These are phyloP conservation scores for Xanthoconium stramineum DNA, from an alignment of 768 basidiomycete species.

Conservation along the genomic window DNA sequence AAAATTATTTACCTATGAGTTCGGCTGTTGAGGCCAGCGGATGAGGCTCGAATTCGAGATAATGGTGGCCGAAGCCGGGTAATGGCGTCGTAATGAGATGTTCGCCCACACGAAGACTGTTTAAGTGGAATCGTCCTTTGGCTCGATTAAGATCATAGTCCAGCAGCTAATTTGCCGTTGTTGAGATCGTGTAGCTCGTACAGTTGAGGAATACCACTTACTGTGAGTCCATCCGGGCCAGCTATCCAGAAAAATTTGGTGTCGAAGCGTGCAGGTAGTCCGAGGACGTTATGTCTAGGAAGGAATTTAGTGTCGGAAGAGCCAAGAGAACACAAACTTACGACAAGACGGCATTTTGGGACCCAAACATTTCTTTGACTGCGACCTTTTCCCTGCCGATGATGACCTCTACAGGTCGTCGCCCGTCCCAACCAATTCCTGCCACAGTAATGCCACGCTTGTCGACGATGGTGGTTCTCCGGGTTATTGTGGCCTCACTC, in stretches of 20 bases:
- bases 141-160: conserved; percentile 49
- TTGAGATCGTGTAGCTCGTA: conserved; percentile 5
- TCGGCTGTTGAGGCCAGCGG: conserved; percentile 48
- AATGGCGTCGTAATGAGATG: conserved; percentile 49
- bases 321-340: conserved; percentile 26
- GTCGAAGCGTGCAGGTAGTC: conserved; percentile 60
- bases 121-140: conserved; percentile 51
- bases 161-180: conserved; percentile 38
- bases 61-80: conserved; percentile 52
- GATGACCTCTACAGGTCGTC: conserved; percentile 47
- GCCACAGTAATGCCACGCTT: conserved; percentile 41
- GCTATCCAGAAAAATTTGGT: conserved; percentile 60
- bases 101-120: conserved; percentile 43
- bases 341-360: conserved; percentile 53
- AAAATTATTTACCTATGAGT: conserved; percentile 41
- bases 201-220: conserved; percentile 28
- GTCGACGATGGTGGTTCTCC: conserved; percentile 45
- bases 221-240: conserved; percentile 49
- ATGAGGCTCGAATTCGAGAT: conserved; percentile 54
- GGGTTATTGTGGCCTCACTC: conserved; percentile 24
- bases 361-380: conserved; percentile 55
- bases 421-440: conserved; percentile 51
- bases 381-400: conserved; percentile 50
- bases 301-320: background rate
- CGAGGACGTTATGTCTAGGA: conserved; percentile 53